Evolutionary conservation across 2,329 filamentous ascomycete genomes (phyloP).

Genomic region (Pseudogymnoascus sp.): DNA sequence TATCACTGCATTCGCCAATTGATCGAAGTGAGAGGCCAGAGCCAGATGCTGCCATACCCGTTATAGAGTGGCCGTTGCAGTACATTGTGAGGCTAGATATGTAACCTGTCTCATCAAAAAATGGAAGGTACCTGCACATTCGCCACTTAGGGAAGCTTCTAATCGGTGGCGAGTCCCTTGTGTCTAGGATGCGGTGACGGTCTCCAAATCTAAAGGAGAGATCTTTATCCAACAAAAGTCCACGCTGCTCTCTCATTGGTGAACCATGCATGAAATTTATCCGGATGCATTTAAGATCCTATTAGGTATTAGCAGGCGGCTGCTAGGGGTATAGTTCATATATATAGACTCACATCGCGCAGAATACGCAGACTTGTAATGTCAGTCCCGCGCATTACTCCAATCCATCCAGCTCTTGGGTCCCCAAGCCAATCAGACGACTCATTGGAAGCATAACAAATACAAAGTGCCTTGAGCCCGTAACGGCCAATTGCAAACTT

Average conservation of each 20-base stretch:
- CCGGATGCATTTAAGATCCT: slow-evolving; percentile 9
- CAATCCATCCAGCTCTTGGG: background rate
- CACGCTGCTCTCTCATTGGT: background rate
- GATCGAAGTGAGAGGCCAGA: no score
- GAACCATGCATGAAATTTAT: background rate
- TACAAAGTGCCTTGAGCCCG: slow-evolving; percentile 1
- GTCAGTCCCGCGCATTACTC: background rate
- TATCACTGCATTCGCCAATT: no score
- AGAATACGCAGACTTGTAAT: background rate
- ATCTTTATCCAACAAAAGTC: slow-evolving; percentile 4
- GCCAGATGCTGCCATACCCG: no score
- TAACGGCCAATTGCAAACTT: slow-evolving; percentile 9
- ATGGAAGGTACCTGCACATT: background rate
- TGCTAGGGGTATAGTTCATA: background rate
- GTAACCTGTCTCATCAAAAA: no score
- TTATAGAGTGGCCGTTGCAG: no score
- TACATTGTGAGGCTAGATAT: no score
- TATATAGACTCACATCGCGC: slow-evolving; percentile 2
- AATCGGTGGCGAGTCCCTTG: background rate
- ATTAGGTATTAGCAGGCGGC: background rate
- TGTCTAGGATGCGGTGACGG: background rate
- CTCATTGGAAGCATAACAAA: background rate
- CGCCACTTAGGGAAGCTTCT: background rate
- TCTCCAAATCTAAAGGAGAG: background rate
- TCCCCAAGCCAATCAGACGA: slow-evolving; percentile 6